Conservation (phyloP, 495 filamentous ascomycete species). For the Penicillium verhagenii region DNA sequence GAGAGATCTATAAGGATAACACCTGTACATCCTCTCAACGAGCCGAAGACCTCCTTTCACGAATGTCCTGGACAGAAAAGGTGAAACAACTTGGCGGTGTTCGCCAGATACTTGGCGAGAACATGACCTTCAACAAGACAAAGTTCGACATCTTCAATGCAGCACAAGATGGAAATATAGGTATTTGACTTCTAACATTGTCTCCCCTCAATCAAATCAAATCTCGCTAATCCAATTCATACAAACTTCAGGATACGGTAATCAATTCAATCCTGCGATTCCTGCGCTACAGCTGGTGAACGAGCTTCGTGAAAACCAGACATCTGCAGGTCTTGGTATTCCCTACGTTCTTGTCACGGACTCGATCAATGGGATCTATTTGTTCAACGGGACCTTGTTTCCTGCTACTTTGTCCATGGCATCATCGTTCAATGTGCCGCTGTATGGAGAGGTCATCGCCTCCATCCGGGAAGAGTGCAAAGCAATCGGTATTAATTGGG, state of each 20-base stretch:
- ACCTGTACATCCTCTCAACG: not conserved
- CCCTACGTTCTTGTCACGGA: not conserved
- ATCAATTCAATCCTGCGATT: slow-evolving; percentile 1
- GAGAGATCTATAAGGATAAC: not conserved
- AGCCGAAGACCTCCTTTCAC: not conserved
- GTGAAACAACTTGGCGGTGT: slow-evolving; percentile 2
- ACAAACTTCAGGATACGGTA: slow-evolving; percentile 1
- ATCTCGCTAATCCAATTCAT: too few relatives aligned
- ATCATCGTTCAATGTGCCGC: not conserved
- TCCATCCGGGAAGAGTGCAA: slow-evolving; percentile 2
- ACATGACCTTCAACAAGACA: slow-evolving; percentile 2
- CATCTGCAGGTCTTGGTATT: not conserved
- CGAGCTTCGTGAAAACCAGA: slow-evolving; percentile 1
- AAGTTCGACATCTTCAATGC: slow-evolving; percentile 1
- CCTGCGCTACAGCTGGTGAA: not conserved
- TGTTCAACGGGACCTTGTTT: slow-evolving; percentile 2
- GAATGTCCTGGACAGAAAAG: slow-evolving; percentile 2
- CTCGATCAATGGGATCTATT: not conserved
- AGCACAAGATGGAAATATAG: slow-evolving; percentile 1
- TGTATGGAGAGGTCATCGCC: not conserved
- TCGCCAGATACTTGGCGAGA: not conserved
- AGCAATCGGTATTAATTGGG: slow-evolving; percentile 1
- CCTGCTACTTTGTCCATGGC: not conserved
- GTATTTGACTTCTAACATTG: too few relatives aligned
- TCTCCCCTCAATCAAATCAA: too few relatives aligned